Percentiles rank a stretch among this genome's conserved stretches.
Conservation (phyloP, 306 rosid genomes). For the Phaseolus lunatus region DNA sequence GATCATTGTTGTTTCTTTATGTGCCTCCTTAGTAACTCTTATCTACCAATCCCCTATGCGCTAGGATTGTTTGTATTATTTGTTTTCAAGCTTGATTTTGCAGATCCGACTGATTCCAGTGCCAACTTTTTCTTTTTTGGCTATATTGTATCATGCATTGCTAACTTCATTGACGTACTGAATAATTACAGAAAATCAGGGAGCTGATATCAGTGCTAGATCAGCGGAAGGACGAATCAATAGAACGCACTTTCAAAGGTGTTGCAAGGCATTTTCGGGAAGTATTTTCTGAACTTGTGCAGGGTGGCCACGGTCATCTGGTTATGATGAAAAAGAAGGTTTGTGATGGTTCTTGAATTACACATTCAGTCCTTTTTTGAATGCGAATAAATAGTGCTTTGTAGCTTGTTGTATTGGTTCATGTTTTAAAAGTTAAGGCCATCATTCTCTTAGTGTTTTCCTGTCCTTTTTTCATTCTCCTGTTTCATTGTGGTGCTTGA, state of each 20-base stretch:
- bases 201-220: constrained; percentile 90
- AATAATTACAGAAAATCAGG: constrained; percentile 79
- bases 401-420: constrained; percentile 23
- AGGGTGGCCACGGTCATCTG: constrained; percentile 88
- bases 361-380: constrained; percentile 33
- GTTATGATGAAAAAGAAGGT: constrained; percentile 99
- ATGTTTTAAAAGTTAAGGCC: neutral
- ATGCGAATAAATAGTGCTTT: constrained; percentile 8
- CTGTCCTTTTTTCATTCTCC: constrained; percentile 13
- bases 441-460: neutral
- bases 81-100: constrained; percentile 28
- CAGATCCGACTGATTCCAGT: constrained; percentile 24
- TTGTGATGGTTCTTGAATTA: constrained; percentile 38
- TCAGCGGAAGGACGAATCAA: constrained; percentile 96
- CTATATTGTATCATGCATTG: constrained; percentile 5
- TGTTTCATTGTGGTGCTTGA: constrained; percentile 22
- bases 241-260: constrained; percentile 97
- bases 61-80: neutral
- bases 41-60: constrained; percentile 23
- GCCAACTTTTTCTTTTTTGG: constrained; percentile 27
- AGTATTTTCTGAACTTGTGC: constrained; percentile 96
- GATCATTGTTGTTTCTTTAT: constrained; percentile 24
- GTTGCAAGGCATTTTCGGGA: constrained; percentile 98
- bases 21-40: constrained; percentile 21
- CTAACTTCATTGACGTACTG: constrained; percentile 38